phyloP scores from a whole-genome alignment of 2,329 filamentous ascomycete genomes.

The Beauveria medogensis region DNA sequence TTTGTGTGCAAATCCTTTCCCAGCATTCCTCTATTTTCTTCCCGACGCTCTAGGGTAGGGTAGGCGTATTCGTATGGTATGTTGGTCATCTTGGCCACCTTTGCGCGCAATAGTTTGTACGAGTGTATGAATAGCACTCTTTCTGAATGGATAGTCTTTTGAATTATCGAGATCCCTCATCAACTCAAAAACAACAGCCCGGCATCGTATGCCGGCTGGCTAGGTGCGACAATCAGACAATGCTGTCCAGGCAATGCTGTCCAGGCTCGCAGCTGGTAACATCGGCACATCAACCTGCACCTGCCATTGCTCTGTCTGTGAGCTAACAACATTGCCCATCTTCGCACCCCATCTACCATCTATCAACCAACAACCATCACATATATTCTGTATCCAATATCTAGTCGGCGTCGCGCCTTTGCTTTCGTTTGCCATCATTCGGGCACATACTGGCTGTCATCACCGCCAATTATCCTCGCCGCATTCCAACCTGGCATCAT shows the following conservation, averaged over 20 bases:
- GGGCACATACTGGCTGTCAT: background rate
- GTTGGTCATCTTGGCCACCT: too few relatives aligned
- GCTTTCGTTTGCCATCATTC: background rate
- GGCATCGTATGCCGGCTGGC: too few relatives aligned
- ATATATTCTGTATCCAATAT: background rate
- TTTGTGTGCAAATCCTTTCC: too few relatives aligned
- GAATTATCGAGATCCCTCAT: too few relatives aligned
- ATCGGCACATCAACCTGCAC: background rate
- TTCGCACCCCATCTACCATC: background rate
- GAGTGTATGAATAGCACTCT: too few relatives aligned
- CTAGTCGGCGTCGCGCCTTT: background rate
- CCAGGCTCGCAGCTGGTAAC: background rate
- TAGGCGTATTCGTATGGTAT: too few relatives aligned
- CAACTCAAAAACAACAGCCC: too few relatives aligned
- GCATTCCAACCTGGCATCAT: slow-evolving; percentile 14
- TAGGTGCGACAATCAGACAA: too few relatives aligned
- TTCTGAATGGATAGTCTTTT: too few relatives aligned
- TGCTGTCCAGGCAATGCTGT: too few relatives aligned
- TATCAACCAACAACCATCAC: background rate
- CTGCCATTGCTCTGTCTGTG: background rate
- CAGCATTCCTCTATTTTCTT: too few relatives aligned
- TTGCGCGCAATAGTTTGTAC: too few relatives aligned
- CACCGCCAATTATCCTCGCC: slow-evolving; percentile 9
- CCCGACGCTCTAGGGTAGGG: background rate
- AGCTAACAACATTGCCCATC: background rate